A percentile compares a stretch with the other conserved stretches of the same genome.
These are phyloP conservation scores for Fusarium sp. DNA, from an alignment of 2,329 filamentous ascomycete species.

Conservation along the genomic window DNA sequence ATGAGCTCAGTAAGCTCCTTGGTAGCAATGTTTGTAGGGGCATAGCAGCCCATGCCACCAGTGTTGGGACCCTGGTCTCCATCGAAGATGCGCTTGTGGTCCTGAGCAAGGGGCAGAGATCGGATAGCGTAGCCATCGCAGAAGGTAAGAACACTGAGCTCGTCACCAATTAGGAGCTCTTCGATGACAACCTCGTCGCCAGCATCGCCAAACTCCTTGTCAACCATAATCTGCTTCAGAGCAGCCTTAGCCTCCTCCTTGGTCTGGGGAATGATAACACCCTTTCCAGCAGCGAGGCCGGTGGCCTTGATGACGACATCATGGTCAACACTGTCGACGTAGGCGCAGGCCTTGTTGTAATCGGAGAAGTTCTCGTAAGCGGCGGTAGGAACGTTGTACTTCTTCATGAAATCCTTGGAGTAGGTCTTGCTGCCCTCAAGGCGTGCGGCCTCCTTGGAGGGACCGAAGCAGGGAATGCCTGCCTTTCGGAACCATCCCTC, in stretches of 20 bases:
- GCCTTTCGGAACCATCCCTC: slow-evolving; percentile 81
- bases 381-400: slow-evolving; percentile 89
- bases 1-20: slow-evolving; percentile 80
- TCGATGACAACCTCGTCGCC: slow-evolving; percentile 95
- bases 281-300: slow-evolving; percentile 93
- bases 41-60: slow-evolving; percentile 97
- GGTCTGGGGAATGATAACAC: slow-evolving; percentile 86
- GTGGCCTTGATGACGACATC: slow-evolving; percentile 93
- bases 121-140: slow-evolving; percentile 87
- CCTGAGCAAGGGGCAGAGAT: slow-evolving; percentile 89
- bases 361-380: slow-evolving; percentile 88
- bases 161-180: slow-evolving; percentile 90
- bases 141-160: slow-evolving; percentile 91
- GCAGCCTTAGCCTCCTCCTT: slow-evolving; percentile 86
- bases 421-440: slow-evolving; percentile 98
- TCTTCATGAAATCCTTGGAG: slow-evolving; percentile 97
- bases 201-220: slow-evolving; percentile 85
- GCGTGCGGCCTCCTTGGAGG: slow-evolving; percentile 81
- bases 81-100: slow-evolving; percentile 95
- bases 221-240: slow-evolving; percentile 89
- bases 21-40: slow-evolving; percentile 83
- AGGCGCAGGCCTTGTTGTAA: slow-evolving; percentile 76
- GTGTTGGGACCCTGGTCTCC: slow-evolving; percentile 93
- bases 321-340: slow-evolving; percentile 77
- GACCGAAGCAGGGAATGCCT: slow-evolving; percentile 86